Evolutionary conservation across 495 filamentous ascomycete genomes (phyloP).

Genomic region (Parachaetomium inaequale): DNA sequence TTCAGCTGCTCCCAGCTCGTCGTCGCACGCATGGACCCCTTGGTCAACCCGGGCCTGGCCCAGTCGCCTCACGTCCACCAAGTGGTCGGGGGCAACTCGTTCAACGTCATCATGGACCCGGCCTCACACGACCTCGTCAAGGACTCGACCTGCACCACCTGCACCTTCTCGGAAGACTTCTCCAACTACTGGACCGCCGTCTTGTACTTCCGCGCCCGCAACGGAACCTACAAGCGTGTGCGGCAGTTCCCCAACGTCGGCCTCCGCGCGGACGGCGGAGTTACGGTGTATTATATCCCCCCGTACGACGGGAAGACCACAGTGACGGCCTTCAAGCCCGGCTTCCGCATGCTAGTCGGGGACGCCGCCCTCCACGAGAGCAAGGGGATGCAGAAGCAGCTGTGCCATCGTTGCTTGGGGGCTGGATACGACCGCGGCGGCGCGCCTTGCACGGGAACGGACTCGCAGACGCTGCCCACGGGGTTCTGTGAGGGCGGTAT

Average conservation of each 20-base stretch:
- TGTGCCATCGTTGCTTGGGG: conserved; percentile 48
- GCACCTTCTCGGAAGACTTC: conserved; percentile 33
- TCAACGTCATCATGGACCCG: conserved; percentile 31
- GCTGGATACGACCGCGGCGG: conserved; percentile 44
- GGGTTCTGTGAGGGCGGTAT: conserved; percentile 48
- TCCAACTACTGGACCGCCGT: conserved; percentile 47
- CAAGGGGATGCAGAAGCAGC: conserved; percentile 35
- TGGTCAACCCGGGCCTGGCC: conserved; percentile 42
- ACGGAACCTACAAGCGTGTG: conserved; percentile 47
- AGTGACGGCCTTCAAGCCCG: conserved; percentile 40
- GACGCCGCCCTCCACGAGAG: conserved; percentile 33
- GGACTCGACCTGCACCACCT: conserved; percentile 33
- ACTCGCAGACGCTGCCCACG: conserved; percentile 31
- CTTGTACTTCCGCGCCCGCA: conserved; percentile 41
- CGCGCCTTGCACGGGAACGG: conserved; percentile 49
- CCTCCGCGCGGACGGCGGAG: conserved; percentile 33
- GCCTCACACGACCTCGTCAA: conserved; percentile 24
- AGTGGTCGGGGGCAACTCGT: conserved; percentile 33
- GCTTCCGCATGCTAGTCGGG: conserved; percentile 46
- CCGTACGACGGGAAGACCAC: conserved; percentile 37
- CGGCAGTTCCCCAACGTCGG: conserved; percentile 38
- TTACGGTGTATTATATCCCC: conserved; percentile 42
- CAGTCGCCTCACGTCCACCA: conserved; percentile 43
- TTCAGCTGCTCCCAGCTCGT: conserved; percentile 47
- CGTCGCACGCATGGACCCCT: conserved; percentile 43